Base-by-base conservation (phyloP, 176 grass and related monocot species). In the Urochloa ruziziensis region DNA sequence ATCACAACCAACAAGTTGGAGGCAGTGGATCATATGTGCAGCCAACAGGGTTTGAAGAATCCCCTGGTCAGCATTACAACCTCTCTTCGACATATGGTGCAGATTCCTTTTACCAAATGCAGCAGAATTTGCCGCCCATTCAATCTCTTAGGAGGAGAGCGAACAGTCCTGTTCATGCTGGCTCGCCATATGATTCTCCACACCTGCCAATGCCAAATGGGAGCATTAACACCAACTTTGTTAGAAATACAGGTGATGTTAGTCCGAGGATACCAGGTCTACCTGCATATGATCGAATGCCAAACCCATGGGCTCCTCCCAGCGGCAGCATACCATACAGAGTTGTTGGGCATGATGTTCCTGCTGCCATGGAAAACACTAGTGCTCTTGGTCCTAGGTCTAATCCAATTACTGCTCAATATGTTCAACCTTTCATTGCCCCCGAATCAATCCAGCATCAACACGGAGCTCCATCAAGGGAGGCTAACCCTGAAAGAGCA, bases 81-180 rank as follows among this genome's bases (percentile, higher is more conserved):
- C 91, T 91, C 39, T 78, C 89, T 86, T 92, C 83, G 84, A 70
- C 81, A 42, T 88, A 91, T 91, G 91, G 87, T 81, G 68, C 84
- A 62, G 96, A 98, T 54, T 83, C 89, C 52, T 82, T 90, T 79
- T 94, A 93, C 80, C 96, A 98, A 86, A 87, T 86, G 64, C 86
- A 86, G 15, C 87, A 94, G 35, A 95, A 92, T 86, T 86, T 95
- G 67, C 87, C 87, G 33, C 87, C 83, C 10, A 79, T 94, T 88
- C 89, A 89, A 85, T 92, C 96, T 67, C 81, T 86, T 16, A 93
- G 96, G 68, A 89, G 87, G 78, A 95, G 90, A 67, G 68, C 23
- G 73, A 89, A 77, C 47, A 86, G 73, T 18, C 85, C 85, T 90
- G 56, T 79, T 76, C 79, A 79, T 65, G 72, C 80, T 62, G 88